Conservation (phyloP, 352 stramenopile genomes). For the Globisporangium canariense region DNA sequence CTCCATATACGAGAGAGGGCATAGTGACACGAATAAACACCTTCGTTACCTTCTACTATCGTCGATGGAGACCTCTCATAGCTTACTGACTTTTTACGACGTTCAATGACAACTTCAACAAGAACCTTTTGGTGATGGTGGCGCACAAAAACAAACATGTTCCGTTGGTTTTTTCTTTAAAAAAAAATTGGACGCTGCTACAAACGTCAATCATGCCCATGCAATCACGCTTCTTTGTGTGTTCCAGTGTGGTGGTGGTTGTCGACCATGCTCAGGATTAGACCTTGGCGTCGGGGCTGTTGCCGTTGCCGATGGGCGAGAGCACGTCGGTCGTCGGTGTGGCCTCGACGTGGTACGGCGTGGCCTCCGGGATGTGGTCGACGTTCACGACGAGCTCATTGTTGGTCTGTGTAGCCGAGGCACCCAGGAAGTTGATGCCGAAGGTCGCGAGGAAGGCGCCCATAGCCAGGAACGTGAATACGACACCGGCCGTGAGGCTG, state of each 20-base stretch:
- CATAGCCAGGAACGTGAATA: slow-evolving; percentile 52
- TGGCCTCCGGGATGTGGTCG: not conserved
- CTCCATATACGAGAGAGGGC: too few species aligned
- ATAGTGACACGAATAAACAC: too few species aligned
- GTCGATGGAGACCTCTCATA: too few species aligned
- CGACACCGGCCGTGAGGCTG: slow-evolving; percentile 44
- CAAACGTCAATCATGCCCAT: not conserved
- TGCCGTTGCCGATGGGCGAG: slow-evolving; percentile 26
- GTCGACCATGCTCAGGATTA: slow-evolving; percentile 2
- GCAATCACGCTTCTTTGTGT: not conserved
- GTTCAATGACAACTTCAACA: too few species aligned
- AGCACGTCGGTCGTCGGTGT: slow-evolving; percentile 29
- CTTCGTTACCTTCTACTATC: too few species aligned
- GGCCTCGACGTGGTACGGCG: slow-evolving; percentile 14
- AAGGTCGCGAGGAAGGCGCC: slow-evolving; percentile 28
- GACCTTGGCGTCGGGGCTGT: slow-evolving; percentile 23
- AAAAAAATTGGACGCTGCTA: too few species aligned
- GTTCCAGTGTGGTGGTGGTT: not conserved
- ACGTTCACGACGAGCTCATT: not conserved
- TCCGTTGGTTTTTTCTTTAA: too few species aligned
- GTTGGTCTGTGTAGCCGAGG: not conserved
- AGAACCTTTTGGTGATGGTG: too few species aligned
- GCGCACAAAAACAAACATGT: too few species aligned
- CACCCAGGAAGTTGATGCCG: slow-evolving; percentile 33
- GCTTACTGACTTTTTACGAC: too few species aligned